Base-by-base conservation (phyloP, 148 eudicot genomes). In the Mesembryanthemum crystallinum region DNA sequence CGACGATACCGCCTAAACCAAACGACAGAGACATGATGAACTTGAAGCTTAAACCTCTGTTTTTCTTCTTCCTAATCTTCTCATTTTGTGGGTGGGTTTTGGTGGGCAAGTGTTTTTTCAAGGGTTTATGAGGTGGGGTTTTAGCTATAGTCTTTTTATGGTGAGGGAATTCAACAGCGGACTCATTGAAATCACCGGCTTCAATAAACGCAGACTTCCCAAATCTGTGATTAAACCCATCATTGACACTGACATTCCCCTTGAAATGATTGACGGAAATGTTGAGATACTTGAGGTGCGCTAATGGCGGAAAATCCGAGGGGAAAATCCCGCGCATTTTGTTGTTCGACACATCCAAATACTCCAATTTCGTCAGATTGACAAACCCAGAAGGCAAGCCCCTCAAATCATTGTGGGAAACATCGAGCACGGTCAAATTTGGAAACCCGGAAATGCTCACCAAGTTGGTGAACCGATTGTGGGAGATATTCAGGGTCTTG, bases 211-310 rank as follows among this genome's bases (percentile, higher is more conserved):
- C 75, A 14, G 86, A 86, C 3, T 83, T 73, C 0, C 94, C 91
- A 78, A 90, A 95, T 64, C 77, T 81, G 15, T 72, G 28, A 13
- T 82, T 21, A 5, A 67, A 35, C 3, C 76, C 73, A 18, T 65
- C 32, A 9, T 8, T 1, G 9, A 45, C 12, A 45, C 14, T 45
- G 9, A 29, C 64, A 7, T 64, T 63, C 14, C 89, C 96, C 7
- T 82, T 84, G 83, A 95, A 90, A 57, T 88, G 86, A 42, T 95
- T 95, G 58, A 85, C 82, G 8, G 99, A 95, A 78, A 92, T 69
- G 55, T 95, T 95, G 79, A 95, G 83, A 64, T 85, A 92, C 5
- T 85, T 70, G 61, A 92, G 78, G 0, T 82, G 68, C 5, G 28
- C 10, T 23, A 92, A 71, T 15, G 87, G 67, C 13, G 94, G 90